Percentiles rank a stretch among this genome's conserved stretches.
Conservation (phyloP, 129 eudicot genomes). For the Saposhnikovia divaricata region DNA sequence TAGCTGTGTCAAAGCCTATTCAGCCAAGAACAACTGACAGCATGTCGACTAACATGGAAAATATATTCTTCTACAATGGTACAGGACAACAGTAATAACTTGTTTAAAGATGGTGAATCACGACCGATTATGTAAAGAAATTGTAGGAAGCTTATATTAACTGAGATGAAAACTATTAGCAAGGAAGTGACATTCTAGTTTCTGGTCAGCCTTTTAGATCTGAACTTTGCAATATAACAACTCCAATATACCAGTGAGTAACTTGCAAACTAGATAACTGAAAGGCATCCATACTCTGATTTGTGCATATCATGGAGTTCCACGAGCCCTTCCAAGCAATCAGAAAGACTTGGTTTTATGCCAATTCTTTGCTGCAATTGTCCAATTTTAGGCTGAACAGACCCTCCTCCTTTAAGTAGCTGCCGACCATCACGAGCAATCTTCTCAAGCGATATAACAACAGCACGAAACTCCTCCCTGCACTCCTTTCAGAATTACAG, state of each 20-base stretch:
- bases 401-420: slow-evolving; percentile 56
- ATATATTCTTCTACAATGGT: background rate
- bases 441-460: slow-evolving; percentile 51
- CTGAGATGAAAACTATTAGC: background rate
- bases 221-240: background rate
- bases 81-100: background rate
- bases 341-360: slow-evolving; percentile 61
- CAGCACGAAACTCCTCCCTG: slow-evolving; percentile 60
- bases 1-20: background rate
- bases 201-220: background rate
- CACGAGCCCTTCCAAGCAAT: slow-evolving; percentile 76
- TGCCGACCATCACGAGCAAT: slow-evolving; percentile 65
- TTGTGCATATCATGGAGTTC: slow-evolving; percentile 78
- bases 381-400: slow-evolving; percentile 35
- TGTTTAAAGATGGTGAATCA: background rate
- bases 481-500: slow-evolving; percentile 4
- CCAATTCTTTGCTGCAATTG: slow-evolving; percentile 63
- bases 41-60: background rate
- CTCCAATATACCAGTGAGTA: background rate
- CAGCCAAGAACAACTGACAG: background rate
- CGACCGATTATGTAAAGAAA: background rate
- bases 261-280: background rate
- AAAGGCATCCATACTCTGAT: slow-evolving; percentile 53
- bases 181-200: background rate
- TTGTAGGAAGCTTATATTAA: background rate